Evolutionary conservation across 106 monocot genomes (phyloP).

Genomic region (Platanthera zijinensis): DNA sequence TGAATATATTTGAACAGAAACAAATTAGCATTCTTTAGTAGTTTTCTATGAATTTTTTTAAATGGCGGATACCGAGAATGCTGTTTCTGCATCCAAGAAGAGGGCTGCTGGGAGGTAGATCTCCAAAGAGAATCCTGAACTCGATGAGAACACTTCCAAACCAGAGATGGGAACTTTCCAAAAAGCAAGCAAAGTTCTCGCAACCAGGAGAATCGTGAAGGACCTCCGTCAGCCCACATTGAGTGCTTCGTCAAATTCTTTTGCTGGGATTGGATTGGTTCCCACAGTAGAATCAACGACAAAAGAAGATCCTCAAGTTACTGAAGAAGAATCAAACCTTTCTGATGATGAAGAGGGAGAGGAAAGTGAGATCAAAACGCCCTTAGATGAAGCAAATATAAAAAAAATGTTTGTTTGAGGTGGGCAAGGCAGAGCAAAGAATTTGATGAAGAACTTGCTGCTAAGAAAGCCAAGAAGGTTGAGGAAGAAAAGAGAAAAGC

Average conservation of each 20-base stretch:
- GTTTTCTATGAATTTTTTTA: background rate
- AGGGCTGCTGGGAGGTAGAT: slow-evolving; percentile 68
- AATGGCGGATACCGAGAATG: slow-evolving; percentile 63
- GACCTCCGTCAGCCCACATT: slow-evolving; percentile 42
- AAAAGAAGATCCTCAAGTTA: slow-evolving; percentile 8
- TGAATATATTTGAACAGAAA: too few relatives aligned
- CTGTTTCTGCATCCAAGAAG: slow-evolving; percentile 47
- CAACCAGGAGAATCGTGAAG: slow-evolving; percentile 81
- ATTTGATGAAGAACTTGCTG: too few relatives aligned
- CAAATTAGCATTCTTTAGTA: background rate
- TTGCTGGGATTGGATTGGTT: slow-evolving; percentile 45
- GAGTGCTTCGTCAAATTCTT: slow-evolving; percentile 58
- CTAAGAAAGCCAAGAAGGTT: too few relatives aligned
- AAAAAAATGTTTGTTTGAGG: too few relatives aligned
- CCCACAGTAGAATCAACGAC: slow-evolving; percentile 19
- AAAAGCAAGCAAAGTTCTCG: slow-evolving; percentile 77
- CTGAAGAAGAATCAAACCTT: slow-evolving; percentile 9
- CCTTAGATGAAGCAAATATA: slow-evolving; percentile 8
- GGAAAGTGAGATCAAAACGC: slow-evolving; percentile 5
- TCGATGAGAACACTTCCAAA: slow-evolving; percentile 61
- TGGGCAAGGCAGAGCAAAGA: too few relatives aligned
- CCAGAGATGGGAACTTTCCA: slow-evolving; percentile 78
- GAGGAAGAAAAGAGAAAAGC: too few relatives aligned
- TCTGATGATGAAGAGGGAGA: slow-evolving; percentile 13
- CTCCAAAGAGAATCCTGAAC: slow-evolving; percentile 50